Base-by-base conservation (phyloP, 345 rosid species). In the Lepidium aucheri region DNA sequence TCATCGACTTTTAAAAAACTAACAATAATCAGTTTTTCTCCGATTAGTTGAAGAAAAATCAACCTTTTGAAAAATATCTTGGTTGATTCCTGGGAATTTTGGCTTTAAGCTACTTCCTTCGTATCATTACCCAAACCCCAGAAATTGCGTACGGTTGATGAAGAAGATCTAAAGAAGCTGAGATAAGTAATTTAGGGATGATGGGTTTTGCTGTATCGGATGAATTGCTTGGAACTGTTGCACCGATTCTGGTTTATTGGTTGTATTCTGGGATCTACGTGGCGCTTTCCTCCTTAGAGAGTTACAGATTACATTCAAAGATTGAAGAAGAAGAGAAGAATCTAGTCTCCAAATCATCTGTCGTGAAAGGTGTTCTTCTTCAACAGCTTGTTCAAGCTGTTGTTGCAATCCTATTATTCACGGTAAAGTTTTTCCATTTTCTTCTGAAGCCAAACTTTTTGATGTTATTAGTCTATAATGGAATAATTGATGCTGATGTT, bases 221-320 rank as follows among this genome's bases (percentile, higher is more conserved):
- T 68, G 97, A 93, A 46, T 18, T 86, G 75, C 49, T 93, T 61
- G 88, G 96, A 14, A 90, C 90, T 60, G 78, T 93, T 46, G 79
- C 70, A 14, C 98, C 98, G 30, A 84, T 93, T 33, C 4, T 84
- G 58, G 85, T 90, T 0, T 90, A 93, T 50, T 93, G 98, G 97
- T 68, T 79, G 10, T 93, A 93, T 66, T 86, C 96, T 2, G 97
- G 98, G 50, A 26, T 88, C 1, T 90, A 93, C 46, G 70, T 83
- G 5, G 22, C 70, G 46, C 69, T 90, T 17, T 90, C 87, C 1
- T 67, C 63, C 28, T 75, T 80, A 10, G 82, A 87, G 28, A 79
- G 80, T 65, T 90, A 87, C 61, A 85, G 98, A 72, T 77, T 92
- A 79, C 98, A 92, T 49, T 70, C 90, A 0, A 86, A 82, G 76